phyloP scores from a whole-genome alignment of 495 filamentous ascomycete species.

The Penicillium roqueforti region DNA sequence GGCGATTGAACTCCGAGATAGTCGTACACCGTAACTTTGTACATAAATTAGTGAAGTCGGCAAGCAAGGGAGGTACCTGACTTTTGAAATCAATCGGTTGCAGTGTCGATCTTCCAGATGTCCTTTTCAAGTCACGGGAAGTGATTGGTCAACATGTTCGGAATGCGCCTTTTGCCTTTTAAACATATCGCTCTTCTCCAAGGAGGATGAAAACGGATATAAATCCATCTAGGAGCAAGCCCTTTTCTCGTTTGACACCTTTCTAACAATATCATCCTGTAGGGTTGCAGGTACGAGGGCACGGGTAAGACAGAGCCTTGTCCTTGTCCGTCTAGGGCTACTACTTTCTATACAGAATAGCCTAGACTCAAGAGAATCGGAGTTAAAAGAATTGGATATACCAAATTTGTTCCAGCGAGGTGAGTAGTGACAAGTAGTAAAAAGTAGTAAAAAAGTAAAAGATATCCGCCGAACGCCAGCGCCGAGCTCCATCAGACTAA shows the following conservation, averaged over 20 bases:
- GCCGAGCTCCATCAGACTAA: neutral
- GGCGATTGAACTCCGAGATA: neutral
- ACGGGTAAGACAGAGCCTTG: constrained; percentile 5
- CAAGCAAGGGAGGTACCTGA: constrained; percentile 16
- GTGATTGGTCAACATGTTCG: neutral
- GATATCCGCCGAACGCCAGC: neutral
- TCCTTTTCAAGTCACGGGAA: constrained; percentile 5
- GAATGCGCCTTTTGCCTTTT: constrained; percentile 15
- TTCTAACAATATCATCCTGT: neutral
- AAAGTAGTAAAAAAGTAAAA: neutral
- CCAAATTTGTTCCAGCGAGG: neutral
- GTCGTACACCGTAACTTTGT: neutral
- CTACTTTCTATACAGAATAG: neutral
- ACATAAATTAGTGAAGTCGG: neutral
- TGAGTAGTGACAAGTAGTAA: neutral
- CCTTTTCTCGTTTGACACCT: neutral
- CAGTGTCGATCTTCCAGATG: constrained; percentile 27
- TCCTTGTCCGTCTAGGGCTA: no score
- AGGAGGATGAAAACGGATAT: neutral
- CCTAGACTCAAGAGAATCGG: no score
- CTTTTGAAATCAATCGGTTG: constrained; percentile 8
- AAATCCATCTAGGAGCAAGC: neutral
- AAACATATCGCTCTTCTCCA: neutral
- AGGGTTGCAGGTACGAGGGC: neutral
- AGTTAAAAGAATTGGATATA: neutral